Base-by-base conservation (phyloP, 1,284 basidiomycete genomes). In the Ceratobasidium sp. region DNA sequence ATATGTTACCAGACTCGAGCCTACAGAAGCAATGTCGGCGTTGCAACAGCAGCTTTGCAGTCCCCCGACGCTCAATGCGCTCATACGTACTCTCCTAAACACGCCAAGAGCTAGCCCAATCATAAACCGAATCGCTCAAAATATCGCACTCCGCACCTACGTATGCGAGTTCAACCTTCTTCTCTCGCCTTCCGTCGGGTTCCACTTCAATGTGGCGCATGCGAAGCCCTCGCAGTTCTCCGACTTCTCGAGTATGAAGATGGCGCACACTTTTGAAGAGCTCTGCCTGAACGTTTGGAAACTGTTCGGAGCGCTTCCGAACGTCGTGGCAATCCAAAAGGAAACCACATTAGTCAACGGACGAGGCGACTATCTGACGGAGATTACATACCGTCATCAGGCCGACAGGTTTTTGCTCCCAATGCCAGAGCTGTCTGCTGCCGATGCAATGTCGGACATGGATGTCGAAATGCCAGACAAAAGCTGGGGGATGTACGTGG, bases 191-290 rank as follows among this genome's bases (percentile, higher is more conserved):
- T 64, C 61, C 6, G 61, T 28, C 39, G 61, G 61, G 23, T 64
- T 64, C 39, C 61, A 64, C 18, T 28, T 40, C 12, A 64, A 64
- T 64, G 61, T 64, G 61, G 61, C 61, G 10, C 61, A 64, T 39
- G 28, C 61, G 5, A 20, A 12, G 18, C 61, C 61, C 6, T 64
- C 61, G 1, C 61, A 64, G 61, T 39, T 64, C 39, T 15, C 26
- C 28, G 39, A 40, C 1, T 39, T 64, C 18, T 64, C 61, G 39
- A 64, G 61, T 28, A 64, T 64, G 61, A 64, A 64, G 39, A 28
- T 64, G 23, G 61, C 28, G 28, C 26, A 39, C 12, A 64, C 18
- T 1, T 64, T 64, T 20, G 28, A 28, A 15, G 61, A 64, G 39
- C 26, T 40, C 6, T 64, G 61, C 28, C 61, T 28, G 2, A 33